Percentiles rank a stretch among this genome's conserved stretches.
Conservation (phyloP, 148 eudicot genomes). For the Chenopodium album region DNA sequence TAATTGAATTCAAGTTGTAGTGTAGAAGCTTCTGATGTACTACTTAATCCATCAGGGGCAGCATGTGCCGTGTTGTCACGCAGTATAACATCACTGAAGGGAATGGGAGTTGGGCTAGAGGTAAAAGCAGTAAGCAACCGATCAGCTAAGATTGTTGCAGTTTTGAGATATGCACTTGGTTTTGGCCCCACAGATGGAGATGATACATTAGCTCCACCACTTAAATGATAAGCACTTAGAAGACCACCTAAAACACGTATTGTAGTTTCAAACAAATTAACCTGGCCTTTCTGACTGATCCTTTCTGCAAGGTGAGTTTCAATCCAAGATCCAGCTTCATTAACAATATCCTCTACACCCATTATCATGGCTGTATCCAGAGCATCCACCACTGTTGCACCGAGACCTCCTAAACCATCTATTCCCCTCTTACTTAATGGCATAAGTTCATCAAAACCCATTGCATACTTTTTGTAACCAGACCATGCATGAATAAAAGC, state of each 20-base stretch:
- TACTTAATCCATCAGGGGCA: slow-evolving; percentile 86
- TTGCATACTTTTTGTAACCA: slow-evolving; percentile 72
- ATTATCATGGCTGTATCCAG: slow-evolving; percentile 95
- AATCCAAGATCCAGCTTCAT: slow-evolving; percentile 94
- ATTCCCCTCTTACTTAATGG: slow-evolving; percentile 72
- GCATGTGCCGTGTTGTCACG: slow-evolving; percentile 70
- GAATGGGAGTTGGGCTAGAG: slow-evolving; percentile 83
- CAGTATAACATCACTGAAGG: slow-evolving; percentile 82
- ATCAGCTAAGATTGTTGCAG: slow-evolving; percentile 81
- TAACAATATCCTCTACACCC: slow-evolving; percentile 72
- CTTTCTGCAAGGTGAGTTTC: slow-evolving; percentile 75
- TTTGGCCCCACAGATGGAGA: slow-evolving; percentile 52
- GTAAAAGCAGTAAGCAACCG: slow-evolving; percentile 79
- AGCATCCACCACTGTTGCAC: slow-evolving; percentile 94
- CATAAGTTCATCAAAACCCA: slow-evolving; percentile 96
- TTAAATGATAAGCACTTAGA: slow-evolving; percentile 93
- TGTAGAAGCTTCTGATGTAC: slow-evolving; percentile 94
- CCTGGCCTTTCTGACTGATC: slow-evolving; percentile 75
- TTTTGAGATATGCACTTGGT: slow-evolving; percentile 69
- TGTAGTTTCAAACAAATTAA: slow-evolving; percentile 93
- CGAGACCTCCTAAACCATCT: slow-evolving; percentile 94
- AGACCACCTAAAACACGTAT: slow-evolving; percentile 95
- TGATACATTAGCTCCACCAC: slow-evolving; percentile 47
- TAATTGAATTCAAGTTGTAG: slow-evolving; percentile 92
- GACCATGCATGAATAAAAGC: slow-evolving; percentile 97